Evolutionary conservation across 2,329 filamentous ascomycete genomes (phyloP), one percentile per base, ranked within the genome.

Genomic region (Beauveria asiatica): DNA sequence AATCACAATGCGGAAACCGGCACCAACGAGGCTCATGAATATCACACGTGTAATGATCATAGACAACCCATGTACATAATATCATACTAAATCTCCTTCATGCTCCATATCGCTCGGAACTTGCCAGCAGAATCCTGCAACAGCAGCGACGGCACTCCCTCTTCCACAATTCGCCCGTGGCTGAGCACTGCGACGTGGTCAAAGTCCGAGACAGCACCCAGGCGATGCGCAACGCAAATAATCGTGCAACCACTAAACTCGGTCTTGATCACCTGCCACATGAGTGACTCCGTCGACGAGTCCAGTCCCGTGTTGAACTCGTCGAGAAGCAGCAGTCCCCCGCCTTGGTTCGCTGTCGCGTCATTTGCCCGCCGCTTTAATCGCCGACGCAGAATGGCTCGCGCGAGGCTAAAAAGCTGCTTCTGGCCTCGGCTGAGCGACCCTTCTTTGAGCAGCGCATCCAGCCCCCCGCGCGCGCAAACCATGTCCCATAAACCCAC

Each of bases 281-380:
- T 62, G 2, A 56, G 42, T 4, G 61, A 57, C 49, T 71, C 67
- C 3, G 69, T 71, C 27, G 67, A 67, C 5, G 59, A 60, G 44
- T 72, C 70, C 1, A 71, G 67, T 10, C 68, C 70, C 8, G 68
- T 70, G 56, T 65, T 72, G 64, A 55, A 60, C 23, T 59, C 57
- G 17, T 53, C 57, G 3, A 59, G 39, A 3, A 59, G 41, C 49
- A 59, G 19, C n/a, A 59, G 19, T 5, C 57, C 57, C 1, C n/a
- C 25, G 7, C 19, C 27, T 19, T 42, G 13, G 42, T n/a, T 19
- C 5, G 16, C 23, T 9, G 8, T 25, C 2, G 7, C 25, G 6
- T 51, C 44, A 7, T 27, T 33, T 5, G 9, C 57, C n/a, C 25
- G 57, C 11, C 30, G 19, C 21, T 42, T 50, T 2, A 51, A 16